These are phyloP conservation scores for Gossypium schwendimanii DNA, from an alignment of 441 rosid genomes.

Conservation along the genomic window DNA sequence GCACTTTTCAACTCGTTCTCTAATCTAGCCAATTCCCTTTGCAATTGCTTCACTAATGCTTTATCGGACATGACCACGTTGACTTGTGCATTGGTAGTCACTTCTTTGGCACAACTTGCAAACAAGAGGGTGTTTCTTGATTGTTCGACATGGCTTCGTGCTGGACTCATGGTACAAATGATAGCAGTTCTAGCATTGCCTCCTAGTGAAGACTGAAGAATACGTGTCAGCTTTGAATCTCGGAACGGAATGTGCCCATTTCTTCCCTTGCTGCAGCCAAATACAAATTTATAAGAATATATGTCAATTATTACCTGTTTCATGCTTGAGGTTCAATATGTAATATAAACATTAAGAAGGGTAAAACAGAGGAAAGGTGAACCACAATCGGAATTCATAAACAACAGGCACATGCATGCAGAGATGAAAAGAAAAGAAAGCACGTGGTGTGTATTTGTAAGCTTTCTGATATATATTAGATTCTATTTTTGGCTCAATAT, in stretches of 20 bases:
- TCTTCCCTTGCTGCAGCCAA: slow-evolving; percentile 61
- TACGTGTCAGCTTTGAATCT: slow-evolving; percentile 72
- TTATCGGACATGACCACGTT: slow-evolving; percentile 67
- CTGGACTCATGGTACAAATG: slow-evolving; percentile 72
- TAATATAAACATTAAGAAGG: background rate
- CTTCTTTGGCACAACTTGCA: slow-evolving; percentile 79
- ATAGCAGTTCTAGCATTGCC: slow-evolving; percentile 74
- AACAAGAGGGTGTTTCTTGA: slow-evolving; percentile 73
- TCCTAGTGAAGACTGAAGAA: slow-evolving; percentile 58
- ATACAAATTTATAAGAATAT: slow-evolving; percentile 15
- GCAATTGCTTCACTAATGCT: slow-evolving; percentile 64
- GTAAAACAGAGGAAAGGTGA: background rate
- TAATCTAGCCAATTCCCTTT: slow-evolving; percentile 63
- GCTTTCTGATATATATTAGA: background rate
- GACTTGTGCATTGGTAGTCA: slow-evolving; percentile 65
- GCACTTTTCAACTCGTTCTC: slow-evolving; percentile 49
- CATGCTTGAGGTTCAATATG: background rate
- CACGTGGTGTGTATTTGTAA: background rate
- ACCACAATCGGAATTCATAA: background rate
- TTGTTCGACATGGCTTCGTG: slow-evolving; percentile 64
- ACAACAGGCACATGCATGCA: background rate
- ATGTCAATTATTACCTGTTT: background rate
- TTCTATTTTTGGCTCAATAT: slow-evolving; percentile 7
- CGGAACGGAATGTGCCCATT: slow-evolving; percentile 65
- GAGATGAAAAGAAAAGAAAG: background rate